Base-by-base conservation (phyloP, 2,329 filamentous ascomycete genomes). In the Thielaviopsis ethacetica region DNA sequence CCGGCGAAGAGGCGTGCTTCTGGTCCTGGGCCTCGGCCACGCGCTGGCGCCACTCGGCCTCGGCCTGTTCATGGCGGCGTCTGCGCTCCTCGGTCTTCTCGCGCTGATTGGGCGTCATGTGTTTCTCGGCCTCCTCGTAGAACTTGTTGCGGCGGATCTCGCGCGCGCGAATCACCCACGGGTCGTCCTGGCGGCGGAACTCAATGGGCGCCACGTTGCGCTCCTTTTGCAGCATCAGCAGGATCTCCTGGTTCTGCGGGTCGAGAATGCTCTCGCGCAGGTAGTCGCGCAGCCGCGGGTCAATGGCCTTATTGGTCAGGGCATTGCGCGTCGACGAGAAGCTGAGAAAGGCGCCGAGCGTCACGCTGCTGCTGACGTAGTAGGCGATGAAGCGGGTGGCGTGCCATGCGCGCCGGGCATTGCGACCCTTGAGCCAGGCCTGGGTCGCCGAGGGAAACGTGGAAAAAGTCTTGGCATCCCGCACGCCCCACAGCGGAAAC, bases 401-500 rank as follows among this genome's bases (percentile, higher is more conserved):
- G 58, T 75, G 72, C 74, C 73, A 76, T 21, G 65, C 57, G 17
- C 49, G 17, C 24, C 55, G 61, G 5, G 71, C 68, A 0, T n/a
- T 47, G 0, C 12, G 53, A 3, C 69, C 70, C 2, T 62, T 65
- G 1, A 69, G 49, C n/a, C 68, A 27, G 4, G 65, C 63, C 19
- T 59, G 17, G 2, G 52, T 50, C 49, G 58, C 62, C 5, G 58
- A 54, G 3, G 71, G 70, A 52, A 72, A 72, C 13, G 60, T 56
- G 9, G 70, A 69, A 57, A 70, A 64, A 44, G 71, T 69, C 27
- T 53, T 64, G 21, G 59, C 54, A 44, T 65, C 63, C 52, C 69
- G 68, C 2, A 72, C 71, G 44, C 64, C 67, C 64, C 68, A 71
- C 49, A 75, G 67, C 17, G 73, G 72, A 62, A 76, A 75, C 5